phyloP scores from a whole-genome alignment of 352 stramenopile species.

The Phytophthora podocarpi region DNA sequence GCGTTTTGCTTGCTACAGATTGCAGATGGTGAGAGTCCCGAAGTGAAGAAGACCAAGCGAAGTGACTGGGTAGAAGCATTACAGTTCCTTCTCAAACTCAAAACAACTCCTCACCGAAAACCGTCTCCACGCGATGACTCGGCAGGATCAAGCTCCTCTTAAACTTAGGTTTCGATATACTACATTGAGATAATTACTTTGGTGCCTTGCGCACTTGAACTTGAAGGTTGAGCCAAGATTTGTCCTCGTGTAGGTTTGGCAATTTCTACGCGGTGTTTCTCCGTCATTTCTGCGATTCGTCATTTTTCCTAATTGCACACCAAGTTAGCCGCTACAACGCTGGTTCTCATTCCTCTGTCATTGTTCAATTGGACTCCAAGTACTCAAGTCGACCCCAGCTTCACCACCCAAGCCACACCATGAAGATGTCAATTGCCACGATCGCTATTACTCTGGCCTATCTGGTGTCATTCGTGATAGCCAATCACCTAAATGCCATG shows the following conservation, averaged over 20 bases:
- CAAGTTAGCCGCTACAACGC: not conserved
- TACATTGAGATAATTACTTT: too few species aligned
- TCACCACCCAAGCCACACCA: conserved; percentile 7
- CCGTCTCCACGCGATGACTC: conserved; percentile 10
- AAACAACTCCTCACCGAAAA: conserved; percentile 27
- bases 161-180: too few species aligned
- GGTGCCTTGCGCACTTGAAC: too few species aligned
- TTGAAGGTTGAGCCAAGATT: too few species aligned
- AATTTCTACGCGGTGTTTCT: not conserved
- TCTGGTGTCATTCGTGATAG: conserved; percentile 11
- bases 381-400: conserved; percentile 10
- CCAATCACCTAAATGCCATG: not conserved
- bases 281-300: not conserved
- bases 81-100: conserved; percentile 75
- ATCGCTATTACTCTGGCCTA: conserved; percentile 11
- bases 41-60: conserved; percentile 68
- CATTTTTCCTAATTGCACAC: not conserved
- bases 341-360: conserved; percentile 1
- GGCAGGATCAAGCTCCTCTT: not conserved
- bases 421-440: conserved; percentile 8
- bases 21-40: conserved; percentile 60
- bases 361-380: conserved; percentile 27
- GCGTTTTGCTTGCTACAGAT: conserved; percentile 42
- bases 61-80: conserved; percentile 72
- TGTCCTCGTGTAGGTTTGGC: not conserved